Base-by-base conservation (phyloP, 805 yeast genomes). In the Cyberlindnera xishuangbannaensis region DNA sequence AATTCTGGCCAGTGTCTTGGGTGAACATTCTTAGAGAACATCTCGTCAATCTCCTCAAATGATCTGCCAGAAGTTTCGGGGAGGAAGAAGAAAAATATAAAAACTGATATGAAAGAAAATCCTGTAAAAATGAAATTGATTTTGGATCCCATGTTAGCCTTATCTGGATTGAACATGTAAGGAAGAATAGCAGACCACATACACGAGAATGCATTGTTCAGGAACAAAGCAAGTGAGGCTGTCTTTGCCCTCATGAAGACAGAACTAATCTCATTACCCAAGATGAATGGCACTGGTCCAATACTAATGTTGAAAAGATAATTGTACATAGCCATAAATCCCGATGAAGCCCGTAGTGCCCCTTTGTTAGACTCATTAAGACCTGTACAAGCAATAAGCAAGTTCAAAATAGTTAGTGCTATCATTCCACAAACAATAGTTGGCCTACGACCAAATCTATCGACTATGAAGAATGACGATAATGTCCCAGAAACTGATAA, bases 1-100 rank as follows among this genome's bases (percentile, higher is more conserved):
- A n/a, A n/a, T n/a, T n/a, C n/a, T n/a, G n/a, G n/a, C n/a, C n/a
- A n/a, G n/a, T n/a, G n/a, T n/a, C n/a, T n/a, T n/a, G n/a, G n/a
- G n/a, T 52, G 49, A 25, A 58, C 35, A 10, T 36, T 28, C 25
- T 33, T 41, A 31, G 47, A 57, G 52, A 70, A 74, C 60, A 74
- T 56, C 32, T 57, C 56, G 51, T 74, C 80, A 46, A 75, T 57
- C 46, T 75, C 79, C 34, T 72, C 77, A 44, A 57, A 72, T 0
- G 77, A 69, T 49, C 74, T 61, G 31, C 61, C 61, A 41, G 60
- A 59, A 18, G 76, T 66, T 53, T 75, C 80, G 10, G 81, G 79
- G 32, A 71, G 58, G 31, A 63, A 61, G 51, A 68, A 69, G 54
- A 53, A 71, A 26, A 57, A 53, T 64, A 69, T 67, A 26, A 58